Conservation (phyloP, 495 filamentous ascomycete species). For the Trichoderma reesei region DNA sequence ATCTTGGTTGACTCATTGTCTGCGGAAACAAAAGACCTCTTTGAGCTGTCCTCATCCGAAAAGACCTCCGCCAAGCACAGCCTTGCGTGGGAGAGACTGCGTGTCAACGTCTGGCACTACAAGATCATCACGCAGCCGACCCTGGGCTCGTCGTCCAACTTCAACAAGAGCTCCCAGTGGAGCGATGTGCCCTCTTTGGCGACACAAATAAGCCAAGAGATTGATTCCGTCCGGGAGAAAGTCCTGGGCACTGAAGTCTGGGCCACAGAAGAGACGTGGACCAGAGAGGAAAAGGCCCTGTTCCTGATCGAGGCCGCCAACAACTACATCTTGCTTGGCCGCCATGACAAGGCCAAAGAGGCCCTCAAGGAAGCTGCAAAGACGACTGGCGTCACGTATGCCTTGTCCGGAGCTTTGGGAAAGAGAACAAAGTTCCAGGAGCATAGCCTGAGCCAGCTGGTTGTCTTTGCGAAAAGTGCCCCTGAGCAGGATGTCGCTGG, state of each 20-base stretch:
- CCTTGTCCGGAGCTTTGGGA: conserved; percentile 73
- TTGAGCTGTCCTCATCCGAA: not conserved
- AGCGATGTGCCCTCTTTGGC: conserved; percentile 42
- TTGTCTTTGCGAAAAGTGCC: conserved; percentile 76
- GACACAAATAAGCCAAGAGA: conserved; percentile 34
- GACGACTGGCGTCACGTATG: conserved; percentile 64
- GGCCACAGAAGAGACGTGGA: conserved; percentile 13
- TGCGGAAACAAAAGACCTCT: not conserved
- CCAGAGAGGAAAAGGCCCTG: conserved; percentile 40
- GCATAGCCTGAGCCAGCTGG: conserved; percentile 78
- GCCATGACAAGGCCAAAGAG: conserved; percentile 62
- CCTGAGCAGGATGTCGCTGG: conserved; percentile 13
- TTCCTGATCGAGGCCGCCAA: conserved; percentile 74
- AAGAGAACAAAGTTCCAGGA: conserved; percentile 92
- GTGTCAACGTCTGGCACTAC: conserved; percentile 80
- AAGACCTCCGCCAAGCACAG: conserved; percentile 14
- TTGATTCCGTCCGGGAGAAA: conserved; percentile 34
- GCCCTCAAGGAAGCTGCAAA: conserved; percentile 58
- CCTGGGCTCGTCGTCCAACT: conserved; percentile 42
- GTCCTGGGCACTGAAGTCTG: conserved; percentile 27
- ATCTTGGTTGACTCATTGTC: conserved; percentile 44
- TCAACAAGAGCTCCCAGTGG: conserved; percentile 35
- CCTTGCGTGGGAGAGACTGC: conserved; percentile 47
- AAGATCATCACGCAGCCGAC: conserved; percentile 69
- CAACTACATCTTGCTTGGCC: conserved; percentile 75